A percentile compares a stretch with the other conserved stretches of the same genome.
These are phyloP conservation scores for Hemerocallis citrina DNA, from an alignment of 106 monocot genomes.

Conservation along the genomic window DNA sequence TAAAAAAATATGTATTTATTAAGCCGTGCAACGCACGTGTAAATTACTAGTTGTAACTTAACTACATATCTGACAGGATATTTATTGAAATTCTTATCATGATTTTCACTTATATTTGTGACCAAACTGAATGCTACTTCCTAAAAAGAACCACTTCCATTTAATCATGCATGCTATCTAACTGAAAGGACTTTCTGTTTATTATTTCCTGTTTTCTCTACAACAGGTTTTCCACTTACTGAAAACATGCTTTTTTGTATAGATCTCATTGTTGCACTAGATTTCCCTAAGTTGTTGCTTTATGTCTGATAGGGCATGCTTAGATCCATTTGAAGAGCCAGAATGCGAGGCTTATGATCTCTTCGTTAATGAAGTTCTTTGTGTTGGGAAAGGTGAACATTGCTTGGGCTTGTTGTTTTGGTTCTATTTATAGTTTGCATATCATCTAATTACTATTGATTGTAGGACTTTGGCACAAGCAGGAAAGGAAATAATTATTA, in stretches of 20 bases:
- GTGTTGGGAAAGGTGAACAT: slow-evolving; percentile 72
- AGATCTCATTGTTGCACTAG: neutral
- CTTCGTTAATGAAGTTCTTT: slow-evolving; percentile 81
- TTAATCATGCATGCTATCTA: neutral
- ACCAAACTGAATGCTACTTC: neutral
- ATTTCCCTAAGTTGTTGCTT: neutral
- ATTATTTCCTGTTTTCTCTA: neutral
- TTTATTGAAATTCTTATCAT: too few relatives aligned
- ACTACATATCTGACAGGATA: too few relatives aligned
- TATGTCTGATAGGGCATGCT: slow-evolving; percentile 21
- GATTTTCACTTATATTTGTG: too few relatives aligned
- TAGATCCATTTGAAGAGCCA: slow-evolving; percentile 86
- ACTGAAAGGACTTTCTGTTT: neutral
- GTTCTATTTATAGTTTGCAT: neutral
- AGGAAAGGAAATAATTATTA: neutral
- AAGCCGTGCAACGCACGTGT: too few relatives aligned
- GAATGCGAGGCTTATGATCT: slow-evolving; percentile 87
- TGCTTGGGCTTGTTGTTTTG: neutral
- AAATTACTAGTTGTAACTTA: too few relatives aligned
- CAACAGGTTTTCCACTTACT: neutral
- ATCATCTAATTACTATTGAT: neutral
- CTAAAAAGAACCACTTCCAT: neutral
- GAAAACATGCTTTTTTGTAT: neutral
- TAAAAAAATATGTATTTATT: too few relatives aligned
- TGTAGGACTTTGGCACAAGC: neutral